These are phyloP conservation scores for Yamadazyma kitorensis DNA, from an alignment of 805 yeast species.

Conservation along the genomic window DNA sequence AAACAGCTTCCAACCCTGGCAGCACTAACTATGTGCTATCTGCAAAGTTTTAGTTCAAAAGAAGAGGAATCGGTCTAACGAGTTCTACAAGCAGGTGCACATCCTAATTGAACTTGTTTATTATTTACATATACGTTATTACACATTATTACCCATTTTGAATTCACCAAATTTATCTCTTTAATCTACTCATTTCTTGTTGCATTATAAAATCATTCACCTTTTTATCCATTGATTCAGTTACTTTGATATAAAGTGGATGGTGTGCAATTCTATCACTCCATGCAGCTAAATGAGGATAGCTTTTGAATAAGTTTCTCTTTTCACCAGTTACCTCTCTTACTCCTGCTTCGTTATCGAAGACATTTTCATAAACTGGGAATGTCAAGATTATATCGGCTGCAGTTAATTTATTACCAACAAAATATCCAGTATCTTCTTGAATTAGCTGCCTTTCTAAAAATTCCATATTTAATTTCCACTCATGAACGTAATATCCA, in stretches of 20 bases:
- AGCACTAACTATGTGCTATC: no score
- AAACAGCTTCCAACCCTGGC: no score
- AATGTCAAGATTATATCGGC: constrained; percentile 39
- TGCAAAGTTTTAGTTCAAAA: no score
- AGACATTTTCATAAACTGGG: constrained; percentile 34
- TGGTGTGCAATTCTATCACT: constrained; percentile 27
- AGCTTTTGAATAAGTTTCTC: constrained; percentile 25
- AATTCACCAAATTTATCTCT: no score
- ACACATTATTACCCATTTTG: no score
- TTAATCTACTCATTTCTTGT: no score
- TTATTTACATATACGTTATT: no score
- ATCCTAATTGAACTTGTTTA: no score
- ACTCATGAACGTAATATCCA: constrained; percentile 49
- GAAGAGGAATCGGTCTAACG: no score
- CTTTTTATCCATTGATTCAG: constrained; percentile 29
- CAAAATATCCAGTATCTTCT: constrained; percentile 34
- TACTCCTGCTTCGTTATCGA: constrained; percentile 36
- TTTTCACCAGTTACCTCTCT: constrained; percentile 34
- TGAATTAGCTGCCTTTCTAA: constrained; percentile 23
- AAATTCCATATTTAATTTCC: constrained; percentile 30
- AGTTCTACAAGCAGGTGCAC: no score
- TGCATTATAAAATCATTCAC: constrained; percentile 13
- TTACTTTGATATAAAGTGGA: constrained; percentile 30
- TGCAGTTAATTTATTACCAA: constrained; percentile 34
- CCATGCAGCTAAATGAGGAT: constrained; percentile 39